Conservation (phyloP, 768 basidiomycete species). For the Tephrocybe sp. region DNA sequence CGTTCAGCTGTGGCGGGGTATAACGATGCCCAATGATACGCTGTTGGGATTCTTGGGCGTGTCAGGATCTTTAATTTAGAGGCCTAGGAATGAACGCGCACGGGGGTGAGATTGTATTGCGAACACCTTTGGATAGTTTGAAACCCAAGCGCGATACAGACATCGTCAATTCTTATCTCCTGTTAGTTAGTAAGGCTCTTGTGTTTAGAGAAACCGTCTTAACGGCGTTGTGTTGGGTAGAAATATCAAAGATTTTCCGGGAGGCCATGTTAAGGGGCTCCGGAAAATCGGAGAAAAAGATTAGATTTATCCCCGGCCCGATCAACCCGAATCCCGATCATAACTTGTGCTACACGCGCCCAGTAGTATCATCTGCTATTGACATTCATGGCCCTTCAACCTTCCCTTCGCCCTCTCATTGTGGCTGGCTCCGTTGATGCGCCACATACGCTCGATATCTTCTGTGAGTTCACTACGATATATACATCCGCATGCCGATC, state of each 20-base stretch:
- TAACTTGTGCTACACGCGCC: too few species aligned
- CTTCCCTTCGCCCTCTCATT: slow-evolving; percentile 62
- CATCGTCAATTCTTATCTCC: slow-evolving; percentile 6
- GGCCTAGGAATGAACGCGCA: slow-evolving; percentile 18
- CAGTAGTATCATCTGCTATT: too few species aligned
- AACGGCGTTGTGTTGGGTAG: too few species aligned
- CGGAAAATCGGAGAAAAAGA: too few species aligned
- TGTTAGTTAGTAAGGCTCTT: too few species aligned
- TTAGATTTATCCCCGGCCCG: too few species aligned
- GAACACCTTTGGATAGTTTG: slow-evolving; percentile 37
- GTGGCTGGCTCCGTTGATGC: slow-evolving; percentile 58
- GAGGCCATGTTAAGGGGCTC: too few species aligned
- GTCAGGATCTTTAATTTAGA: background rate
- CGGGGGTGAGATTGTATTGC: slow-evolving; percentile 48
- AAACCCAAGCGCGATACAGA: slow-evolving; percentile 25
- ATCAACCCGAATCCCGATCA: too few species aligned
- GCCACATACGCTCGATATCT: slow-evolving; percentile 79
- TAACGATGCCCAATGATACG: slow-evolving; percentile 51
- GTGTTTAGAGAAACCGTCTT: too few species aligned
- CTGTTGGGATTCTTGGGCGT: slow-evolving; percentile 48
- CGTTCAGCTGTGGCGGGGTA: slow-evolving; percentile 39
- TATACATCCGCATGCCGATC: too few species aligned
- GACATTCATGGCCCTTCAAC: slow-evolving; percentile 72
- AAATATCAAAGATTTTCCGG: too few species aligned
- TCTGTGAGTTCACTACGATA: slow-evolving; percentile 49